Base-by-base conservation (phyloP, 805 yeast species). In the Ogataea pilisensis region DNA sequence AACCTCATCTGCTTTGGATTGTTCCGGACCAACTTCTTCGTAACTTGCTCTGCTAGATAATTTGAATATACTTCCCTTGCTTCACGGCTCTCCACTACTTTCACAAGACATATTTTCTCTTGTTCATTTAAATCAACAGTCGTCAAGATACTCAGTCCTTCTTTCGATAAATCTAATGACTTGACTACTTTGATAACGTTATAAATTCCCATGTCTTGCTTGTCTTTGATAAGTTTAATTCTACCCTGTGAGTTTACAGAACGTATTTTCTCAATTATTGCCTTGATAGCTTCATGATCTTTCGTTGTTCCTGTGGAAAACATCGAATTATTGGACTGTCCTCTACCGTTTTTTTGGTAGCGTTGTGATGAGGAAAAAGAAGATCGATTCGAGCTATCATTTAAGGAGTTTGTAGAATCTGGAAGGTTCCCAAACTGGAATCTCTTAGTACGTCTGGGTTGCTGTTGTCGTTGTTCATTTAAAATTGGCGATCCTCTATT, bases 41-140 rank as follows among this genome's bases (percentile, higher is more conserved):
- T 41, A 19, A 51, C 58, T 36, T 49, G 22, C 7, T 48, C 47
- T 18, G 53, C 50, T 26, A 62, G 39, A 42, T 50, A 43, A 17
- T 60, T 62, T 2, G 58, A 47, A 31, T 60, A 55, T 26, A 54
- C 55, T 41, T 51, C 57, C 41, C 61, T 48, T 0, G 60, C 62
- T 3, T 34, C 22, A 32, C 44, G 42, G 7, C 47, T 48, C 31
- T 53, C 55, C 5, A 54, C 58, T 5, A 54, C 38, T 29, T 54
- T 55, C n/a, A 62, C 47, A 12, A 60, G 25, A n/a, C 56, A 43
- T 4, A 55, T 26, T 2, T 33, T 35, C 2, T 37, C 51, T 2
- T 45, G 41, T 11, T 42, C 38, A 3, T 29, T 33, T 3, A 18
- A 13, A 14, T 44, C 41, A 2, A 27, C 37, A 3, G 41, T 38